Evolutionary conservation across 1,139 yeast species (phyloP), one percentile per base, ranked within the genome.

Genomic region (Saccharomycopsis hybrid): DNA sequence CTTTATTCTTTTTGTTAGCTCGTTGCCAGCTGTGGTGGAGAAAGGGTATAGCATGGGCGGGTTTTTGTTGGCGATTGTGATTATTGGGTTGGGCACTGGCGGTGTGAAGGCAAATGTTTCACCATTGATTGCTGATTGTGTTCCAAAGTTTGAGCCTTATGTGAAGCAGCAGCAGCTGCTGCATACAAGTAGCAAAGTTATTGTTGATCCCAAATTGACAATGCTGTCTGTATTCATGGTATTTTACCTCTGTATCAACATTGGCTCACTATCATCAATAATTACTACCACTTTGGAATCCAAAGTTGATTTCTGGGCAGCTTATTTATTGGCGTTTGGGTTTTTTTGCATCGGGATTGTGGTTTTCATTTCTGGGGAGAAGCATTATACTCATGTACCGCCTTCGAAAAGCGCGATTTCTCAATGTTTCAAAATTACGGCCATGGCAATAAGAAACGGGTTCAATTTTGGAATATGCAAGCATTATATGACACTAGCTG

Each of bases 221-320:
- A 69, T 80, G 52, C 82, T 80, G 65, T 70, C 82, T 60, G 69
- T 82, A 65, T 78, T 82, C 54, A 73, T 80, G 68, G 67, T 79
- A 8, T 82, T 82, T 63, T 82, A 82, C 65, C 72, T 82, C 73
- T 73, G 82, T 57, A 80, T 82, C 62, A 82, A 82, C 61, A 67
- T 79, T 54, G 89, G 89, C 36, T 79, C 86, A 11, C 71, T 82
- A 57, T 74, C 81, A 53, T 79, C 81, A 54, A 73, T 82, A 55
- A 81, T 84, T 41, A 78, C 86, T 18, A 78, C 86, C 3, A 78
- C 80, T 59, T 66, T 79, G 56, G 87, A 80, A 59, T 44, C 35
- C 24, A 60, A 77, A 56, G 74, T 77, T 55, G 92, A 88, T 45
- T 85, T 78, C 67, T 85, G 90, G 90, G 77, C 83, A 37, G 90